Percentiles rank a stretch among this genome's conserved stretches.
Conservation (phyloP, 2,329 filamentous ascomycete genomes). For the Penicillium italicum region DNA sequence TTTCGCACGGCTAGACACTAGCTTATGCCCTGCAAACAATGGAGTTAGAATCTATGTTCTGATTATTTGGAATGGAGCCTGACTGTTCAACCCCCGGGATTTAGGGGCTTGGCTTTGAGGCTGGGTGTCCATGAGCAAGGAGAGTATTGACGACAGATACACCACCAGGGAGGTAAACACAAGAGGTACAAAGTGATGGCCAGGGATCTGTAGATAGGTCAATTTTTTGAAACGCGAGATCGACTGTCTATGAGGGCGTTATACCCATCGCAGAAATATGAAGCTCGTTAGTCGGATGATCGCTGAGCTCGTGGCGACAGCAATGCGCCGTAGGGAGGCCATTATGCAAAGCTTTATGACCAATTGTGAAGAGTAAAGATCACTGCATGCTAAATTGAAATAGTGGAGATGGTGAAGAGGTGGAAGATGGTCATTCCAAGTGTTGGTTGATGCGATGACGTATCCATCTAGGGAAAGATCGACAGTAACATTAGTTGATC, state of each 20-base stretch:
- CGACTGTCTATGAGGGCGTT: not conserved
- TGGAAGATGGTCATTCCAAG: not conserved
- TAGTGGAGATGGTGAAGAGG: not conserved
- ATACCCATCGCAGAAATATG: constrained; percentile 46
- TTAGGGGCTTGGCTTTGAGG: constrained; percentile 5
- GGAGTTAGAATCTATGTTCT: not conserved
- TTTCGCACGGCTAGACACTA: constrained; percentile 3
- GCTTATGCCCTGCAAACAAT: not conserved
- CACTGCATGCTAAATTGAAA: not conserved
- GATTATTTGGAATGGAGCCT: not conserved
- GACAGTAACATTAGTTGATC: not conserved
- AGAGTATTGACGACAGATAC: constrained; percentile 43
- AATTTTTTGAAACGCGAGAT: not conserved
- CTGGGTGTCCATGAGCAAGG: constrained; percentile 14
- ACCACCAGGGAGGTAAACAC: constrained; percentile 43
- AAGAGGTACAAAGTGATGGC: constrained; percentile 35
- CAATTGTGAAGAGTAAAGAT: constrained; percentile 1
- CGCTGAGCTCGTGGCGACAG: constrained; percentile 37
- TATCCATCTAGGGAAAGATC: not conserved
- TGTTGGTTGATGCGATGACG: constrained; percentile 9
- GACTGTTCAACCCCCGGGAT: constrained; percentile 5
- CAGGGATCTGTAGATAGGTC: constrained; percentile 35
- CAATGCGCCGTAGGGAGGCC: constrained; percentile 31
- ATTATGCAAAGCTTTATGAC: constrained; percentile 21
- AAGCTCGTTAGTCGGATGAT: constrained; percentile 37